Conservation (phyloP, 73 alveolate species). For the Paramecium biaurelia region DNA sequence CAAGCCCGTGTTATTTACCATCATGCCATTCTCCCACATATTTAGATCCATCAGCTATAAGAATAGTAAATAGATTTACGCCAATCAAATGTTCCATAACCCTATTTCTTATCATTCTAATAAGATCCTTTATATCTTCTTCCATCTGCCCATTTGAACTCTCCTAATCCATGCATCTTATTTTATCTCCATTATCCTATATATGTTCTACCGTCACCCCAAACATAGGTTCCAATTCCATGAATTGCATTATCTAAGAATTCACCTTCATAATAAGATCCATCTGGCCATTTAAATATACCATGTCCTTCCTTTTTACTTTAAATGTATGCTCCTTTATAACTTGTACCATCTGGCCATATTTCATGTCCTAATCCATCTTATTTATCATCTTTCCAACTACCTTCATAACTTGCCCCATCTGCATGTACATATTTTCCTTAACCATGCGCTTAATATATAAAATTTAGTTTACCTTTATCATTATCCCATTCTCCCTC, state of each 20-base stretch:
- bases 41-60: constrained; percentile 70
- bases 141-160: constrained; percentile 72
- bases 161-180: constrained; percentile 72
- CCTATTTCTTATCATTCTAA: constrained; percentile 66
- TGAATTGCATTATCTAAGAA: constrained; percentile 71
- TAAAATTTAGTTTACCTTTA: background rate
- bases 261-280: constrained; percentile 72
- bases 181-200: constrained; percentile 79
- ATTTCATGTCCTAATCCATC: constrained; percentile 82
- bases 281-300: constrained; percentile 63
- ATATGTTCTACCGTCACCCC: constrained; percentile 85
- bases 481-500: constrained; percentile 75
- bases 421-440: constrained; percentile 68
- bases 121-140: constrained; percentile 71
- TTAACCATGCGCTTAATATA: constrained; percentile 55
- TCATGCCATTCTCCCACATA: constrained; percentile 79
- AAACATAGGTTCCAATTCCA: constrained; percentile 78
- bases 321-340: constrained; percentile 75
- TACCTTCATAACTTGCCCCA: constrained; percentile 83
- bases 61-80: background rate
- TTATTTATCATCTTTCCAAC: constrained; percentile 80
- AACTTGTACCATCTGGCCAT: constrained; percentile 86
- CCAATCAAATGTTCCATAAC: constrained; percentile 67
- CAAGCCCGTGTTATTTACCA: constrained; percentile 75
- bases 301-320: constrained; percentile 85